Conservation (phyloP, 805 yeast species). For the Pichia occidentalis region DNA sequence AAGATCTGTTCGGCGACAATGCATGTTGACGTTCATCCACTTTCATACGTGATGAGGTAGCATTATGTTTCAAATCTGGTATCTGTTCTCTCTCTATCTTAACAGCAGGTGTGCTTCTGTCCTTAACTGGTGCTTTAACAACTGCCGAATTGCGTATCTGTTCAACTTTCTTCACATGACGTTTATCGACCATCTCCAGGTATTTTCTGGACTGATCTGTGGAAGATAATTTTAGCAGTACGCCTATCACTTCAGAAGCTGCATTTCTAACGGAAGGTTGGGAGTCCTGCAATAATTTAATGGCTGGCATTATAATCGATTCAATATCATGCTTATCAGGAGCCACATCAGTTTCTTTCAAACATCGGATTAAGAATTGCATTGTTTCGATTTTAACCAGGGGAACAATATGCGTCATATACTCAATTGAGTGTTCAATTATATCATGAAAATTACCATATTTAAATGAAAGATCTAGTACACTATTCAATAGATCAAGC, state of each 20-base stretch:
- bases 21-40: no score
- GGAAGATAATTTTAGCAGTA: conserved; percentile 77
- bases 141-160: conserved; percentile 50
- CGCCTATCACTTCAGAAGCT: conserved; percentile 73
- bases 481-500: conserved; percentile 58
- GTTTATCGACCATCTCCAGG: conserved; percentile 67
- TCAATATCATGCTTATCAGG: conserved; percentile 55
- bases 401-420: conserved; percentile 74
- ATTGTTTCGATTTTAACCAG: conserved; percentile 70
- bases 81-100: neutral
- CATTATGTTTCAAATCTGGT: conserved; percentile 3
- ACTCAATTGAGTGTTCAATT: conserved; percentile 51
- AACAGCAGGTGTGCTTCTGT: neutral
- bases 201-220: conserved; percentile 54
- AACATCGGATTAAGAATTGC: conserved; percentile 55
- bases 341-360: conserved; percentile 40
- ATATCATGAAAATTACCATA: conserved; percentile 47
- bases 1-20: conserved; percentile 10
- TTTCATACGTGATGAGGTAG: no score
- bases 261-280: conserved; percentile 77
- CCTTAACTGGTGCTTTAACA: conserved; percentile 31
- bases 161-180: conserved; percentile 56
- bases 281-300: conserved; percentile 70
- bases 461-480: conserved; percentile 58
- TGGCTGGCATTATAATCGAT: conserved; percentile 45